Base-by-base conservation (phyloP, 2,329 filamentous ascomycete genomes). In the Nigrospora oryzae region DNA sequence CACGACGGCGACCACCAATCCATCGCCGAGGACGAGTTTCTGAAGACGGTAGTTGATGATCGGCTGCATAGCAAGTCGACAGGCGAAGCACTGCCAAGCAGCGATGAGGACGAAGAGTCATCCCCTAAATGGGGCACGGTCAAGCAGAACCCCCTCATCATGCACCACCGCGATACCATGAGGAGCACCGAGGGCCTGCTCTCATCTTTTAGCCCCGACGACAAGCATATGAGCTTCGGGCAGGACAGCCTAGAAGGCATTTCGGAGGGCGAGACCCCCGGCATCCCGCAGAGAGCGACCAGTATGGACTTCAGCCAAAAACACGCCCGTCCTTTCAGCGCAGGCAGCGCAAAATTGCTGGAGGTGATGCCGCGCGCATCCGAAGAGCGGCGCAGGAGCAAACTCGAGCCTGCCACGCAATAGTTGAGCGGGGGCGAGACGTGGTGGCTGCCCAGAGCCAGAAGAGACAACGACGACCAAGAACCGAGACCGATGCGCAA, bases 261-360 rank as follows among this genome's bases (percentile, higher is more conserved):
- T 33, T 55, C 59, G 17, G 53, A 51, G 30, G 52, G 46, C 11
- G 49, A 56, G 33, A 56, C 54, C 45, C 56, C 58, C 14, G 62
- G 61, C 19, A 65, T 68, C 36, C 53, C 73, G 17, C 77, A 81
- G 54, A 80, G 84, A 53, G 86, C 88, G 28, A 82, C 74, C 42
- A 91, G 84, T 62, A 70, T 91, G 46, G 79, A 84, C 49, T 70
- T 85, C 41, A 77, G 78, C 46, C 78, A 73, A 55, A 71, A 74
- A 11, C 85, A 90, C 54, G 77, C 71, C 16, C 75, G 83, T 44
- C 84, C 84, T 51, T 81, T 89, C 56, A 90, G 85, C 56, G 84
- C 85, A 38, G 86, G 86, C 41, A 90, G 84, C 57, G 86, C 86
- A 11, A 85, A 80, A 63, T 64, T 91, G 42, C 67, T 93, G 41